These are phyloP conservation scores for Bretschneidera sinensis DNA, from an alignment of 345 rosid genomes.

Conservation along the genomic window DNA sequence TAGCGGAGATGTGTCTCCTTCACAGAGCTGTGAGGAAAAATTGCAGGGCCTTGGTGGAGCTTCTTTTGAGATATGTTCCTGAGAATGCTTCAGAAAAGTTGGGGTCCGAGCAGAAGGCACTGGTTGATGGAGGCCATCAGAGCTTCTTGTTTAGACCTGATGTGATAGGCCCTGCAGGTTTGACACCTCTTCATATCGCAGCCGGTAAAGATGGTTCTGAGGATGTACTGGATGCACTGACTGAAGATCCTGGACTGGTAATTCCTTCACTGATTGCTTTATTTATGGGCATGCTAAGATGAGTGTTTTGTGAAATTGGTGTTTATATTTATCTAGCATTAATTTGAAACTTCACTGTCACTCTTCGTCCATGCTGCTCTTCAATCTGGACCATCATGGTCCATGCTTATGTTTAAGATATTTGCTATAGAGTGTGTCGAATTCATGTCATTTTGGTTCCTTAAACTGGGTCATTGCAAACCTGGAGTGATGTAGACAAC, in stretches of 20 bases:
- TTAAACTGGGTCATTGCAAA: too few species aligned
- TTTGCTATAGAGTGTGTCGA: background rate
- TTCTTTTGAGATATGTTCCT: slow-evolving; percentile 70
- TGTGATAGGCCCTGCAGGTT: slow-evolving; percentile 82
- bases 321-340: slow-evolving; percentile 2
- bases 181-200: slow-evolving; percentile 98
- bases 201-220: slow-evolving; percentile 99
- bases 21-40: slow-evolving; percentile 96
- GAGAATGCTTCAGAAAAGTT: slow-evolving; percentile 22
- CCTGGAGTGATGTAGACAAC: too few species aligned
- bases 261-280: slow-evolving; percentile 10
- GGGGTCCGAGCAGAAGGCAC: slow-evolving; percentile 21
- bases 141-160: slow-evolving; percentile 73
- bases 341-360: slow-evolving; percentile 4
- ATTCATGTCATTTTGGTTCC: background rate
- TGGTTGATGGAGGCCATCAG: slow-evolving; percentile 21
- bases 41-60: slow-evolving; percentile 66
- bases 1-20: slow-evolving; percentile 80
- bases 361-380: background rate
- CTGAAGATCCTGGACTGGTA: slow-evolving; percentile 88
- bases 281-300: slow-evolving; percentile 1
- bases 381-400: background rate
- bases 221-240: slow-evolving; percentile 77
- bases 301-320: background rate
- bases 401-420: background rate